Base-by-base conservation (phyloP, 768 basidiomycete species). In the Tricholoma terreum region DNA sequence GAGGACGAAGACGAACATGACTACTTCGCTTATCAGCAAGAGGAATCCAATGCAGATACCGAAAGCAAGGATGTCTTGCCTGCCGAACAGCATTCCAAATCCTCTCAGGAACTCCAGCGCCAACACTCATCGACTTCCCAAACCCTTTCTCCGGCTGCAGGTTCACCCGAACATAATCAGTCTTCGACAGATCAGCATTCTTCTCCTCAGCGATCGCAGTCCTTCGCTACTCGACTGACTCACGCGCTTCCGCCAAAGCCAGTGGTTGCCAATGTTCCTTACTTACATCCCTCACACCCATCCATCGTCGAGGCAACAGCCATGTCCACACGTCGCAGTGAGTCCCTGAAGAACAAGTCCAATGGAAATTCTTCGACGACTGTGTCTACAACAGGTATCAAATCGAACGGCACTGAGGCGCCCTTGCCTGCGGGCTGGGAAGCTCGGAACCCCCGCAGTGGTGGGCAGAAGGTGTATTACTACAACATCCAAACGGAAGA, bases 221-320 rank as follows among this genome's bases (percentile, higher is more conserved):
- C 67, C 48, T 46, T 64, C 38, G 62, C 73, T 54, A 71, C 74
- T 46, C 76, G 81, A 50, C 67, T 86, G 46, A 83, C 79, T n/a
- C 86, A 89, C 65, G 84, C 85, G 27, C 75, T 89, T 15, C 86
- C 86, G 17, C 82, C 86, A 3, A 89, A 88, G 69, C 86, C 86
- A 46, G 74, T 80, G 31, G 73, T 79, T 45, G 73, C 78, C 45
- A 77, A 63, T 59, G 77, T 81, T 51, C 78, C 81, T 55, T 81
- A 79, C 66, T 68, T 83, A 50, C 76, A 83, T 61, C 78, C 81
- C 48, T 80, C 84, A 67, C 78, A 83, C 60, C 77, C 82, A 52
- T 81, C 80, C 54, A 81, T 83, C 64, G 81, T 83, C 64, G 79
- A 81, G 63, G 84, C 83, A 58, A 83, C 83, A 62, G 76, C 83